These are phyloP conservation scores for Blastobotrys raffinosifermentans DNA, from an alignment of 1,139 yeast genomes.

Conservation along the genomic window DNA sequence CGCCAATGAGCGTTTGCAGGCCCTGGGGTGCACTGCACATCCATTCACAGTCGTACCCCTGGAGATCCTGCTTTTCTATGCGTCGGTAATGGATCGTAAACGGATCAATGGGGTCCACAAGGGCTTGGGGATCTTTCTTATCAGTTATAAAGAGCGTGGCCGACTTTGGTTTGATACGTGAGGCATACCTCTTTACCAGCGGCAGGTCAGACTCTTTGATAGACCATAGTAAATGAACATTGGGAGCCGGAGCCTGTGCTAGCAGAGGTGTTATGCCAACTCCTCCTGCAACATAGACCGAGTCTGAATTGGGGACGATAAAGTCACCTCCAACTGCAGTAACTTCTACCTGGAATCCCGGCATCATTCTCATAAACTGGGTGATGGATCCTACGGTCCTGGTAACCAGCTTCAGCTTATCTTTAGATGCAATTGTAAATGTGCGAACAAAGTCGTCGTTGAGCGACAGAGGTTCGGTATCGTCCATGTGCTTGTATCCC, in stretches of 20 bases:
- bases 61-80: too few species aligned
- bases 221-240: constrained; percentile 1
- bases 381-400: not conserved
- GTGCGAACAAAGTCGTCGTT: constrained; percentile 3
- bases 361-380: not conserved
- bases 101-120: too few species aligned
- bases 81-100: too few species aligned
- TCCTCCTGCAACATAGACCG: constrained; percentile 1
- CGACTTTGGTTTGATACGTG: too few species aligned
- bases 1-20: too few species aligned
- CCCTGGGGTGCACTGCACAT: too few species aligned
- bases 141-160: too few species aligned
- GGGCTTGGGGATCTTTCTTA: too few species aligned
- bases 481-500: constrained; percentile 3
- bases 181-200: too few species aligned
- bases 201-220: not conserved
- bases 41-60: too few species aligned
- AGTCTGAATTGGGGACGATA: not conserved
- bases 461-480: constrained; percentile 1
- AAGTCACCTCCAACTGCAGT: constrained; percentile 1
- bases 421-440: not conserved
- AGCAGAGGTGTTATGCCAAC: constrained; percentile 2
- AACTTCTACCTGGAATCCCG: not conserved
- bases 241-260: not conserved
- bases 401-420: constrained; percentile 1